Evolutionary conservation across 208 protist species (phyloP), one percentile per base, ranked within the genome.

Genomic region (Acanthamoeba royreba): DNA sequence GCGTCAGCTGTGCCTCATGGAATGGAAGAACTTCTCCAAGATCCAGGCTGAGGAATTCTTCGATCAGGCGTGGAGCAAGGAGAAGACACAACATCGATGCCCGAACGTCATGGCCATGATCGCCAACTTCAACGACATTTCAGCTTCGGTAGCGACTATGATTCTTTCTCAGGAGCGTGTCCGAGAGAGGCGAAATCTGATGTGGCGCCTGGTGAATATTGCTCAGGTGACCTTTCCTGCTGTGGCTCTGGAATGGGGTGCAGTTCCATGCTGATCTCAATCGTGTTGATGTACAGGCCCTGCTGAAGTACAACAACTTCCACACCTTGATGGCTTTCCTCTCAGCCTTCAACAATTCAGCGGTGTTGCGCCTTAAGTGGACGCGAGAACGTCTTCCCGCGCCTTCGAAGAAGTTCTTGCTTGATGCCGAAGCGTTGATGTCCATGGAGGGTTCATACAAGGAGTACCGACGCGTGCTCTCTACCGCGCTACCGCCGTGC

Each of bases 311-410:
- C 83, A 90, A 90, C 42, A 90, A 90, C 83, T 90, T 90, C 83
- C 83, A 90, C 83, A 90, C 83, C 17, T 38, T 90, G 13, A 90
- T 90, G 83, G 83, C 83, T 11, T 90, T 90, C 53, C 53, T 90
- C 13, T 90, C 83, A 4, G 83, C 83, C 46, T 90, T 90, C 47
- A 90, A 90, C 83, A 90, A 90, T 28, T 90, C 83, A 31, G 83
- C 83, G 25, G 83, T 90, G 22, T 38, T 90, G 22, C 83, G 83
- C 8, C 83, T 90, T n/a, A 90, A 90, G 31, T 90, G 83, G 83
- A 90, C 83, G 19, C 45, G 83, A 13, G 83, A 90, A 33, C 46
- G 83, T 13, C 83, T 90, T 11, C 83, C 83, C 46, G 83, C 35
- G 8, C 83, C 83, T 35, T 33, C 83, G 25, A 90, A 90, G 47